phyloP scores from a whole-genome alignment of 2,329 filamentous ascomycete genomes.

The Cucurbitaria berberidis region DNA sequence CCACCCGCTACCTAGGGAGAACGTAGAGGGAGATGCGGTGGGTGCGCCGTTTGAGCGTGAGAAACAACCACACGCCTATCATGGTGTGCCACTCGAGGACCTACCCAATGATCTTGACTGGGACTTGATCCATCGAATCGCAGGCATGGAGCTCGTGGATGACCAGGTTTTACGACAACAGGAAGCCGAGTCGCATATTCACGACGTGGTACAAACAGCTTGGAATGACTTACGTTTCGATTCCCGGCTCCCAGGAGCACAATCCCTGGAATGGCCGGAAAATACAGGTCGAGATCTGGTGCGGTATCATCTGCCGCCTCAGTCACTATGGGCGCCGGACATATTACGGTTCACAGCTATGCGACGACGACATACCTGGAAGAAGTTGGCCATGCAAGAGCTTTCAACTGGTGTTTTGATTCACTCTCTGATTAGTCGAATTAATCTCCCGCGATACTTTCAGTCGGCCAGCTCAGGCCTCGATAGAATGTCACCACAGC shows the following conservation, averaged over 20 bases:
- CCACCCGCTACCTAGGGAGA: background rate
- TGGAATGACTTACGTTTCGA: slow-evolving; percentile 42
- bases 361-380: slow-evolving; percentile 44
- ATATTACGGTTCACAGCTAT: slow-evolving; percentile 37
- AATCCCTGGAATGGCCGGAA: slow-evolving; percentile 43
- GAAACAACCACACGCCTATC: background rate
- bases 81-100: slow-evolving; percentile 15
- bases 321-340: slow-evolving; percentile 54
- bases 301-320: slow-evolving; percentile 49
- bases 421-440: slow-evolving; percentile 40
- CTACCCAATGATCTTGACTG: slow-evolving; percentile 31
- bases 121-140: slow-evolving; percentile 18
- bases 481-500: slow-evolving; percentile 24
- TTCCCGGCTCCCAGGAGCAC: slow-evolving; percentile 32
- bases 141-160: slow-evolving; percentile 36
- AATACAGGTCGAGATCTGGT: slow-evolving; percentile 49
- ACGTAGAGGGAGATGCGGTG: background rate
- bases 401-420: slow-evolving; percentile 51
- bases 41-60: background rate
- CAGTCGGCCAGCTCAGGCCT: slow-evolving; percentile 7
- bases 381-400: slow-evolving; percentile 53
- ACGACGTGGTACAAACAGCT: slow-evolving; percentile 19
- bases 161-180: slow-evolving; percentile 23
- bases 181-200: slow-evolving; percentile 17
- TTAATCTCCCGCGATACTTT: slow-evolving; percentile 9